phyloP scores from a whole-genome alignment of 2,329 filamentous ascomycete genomes.

The Monilinia aucupariae region DNA sequence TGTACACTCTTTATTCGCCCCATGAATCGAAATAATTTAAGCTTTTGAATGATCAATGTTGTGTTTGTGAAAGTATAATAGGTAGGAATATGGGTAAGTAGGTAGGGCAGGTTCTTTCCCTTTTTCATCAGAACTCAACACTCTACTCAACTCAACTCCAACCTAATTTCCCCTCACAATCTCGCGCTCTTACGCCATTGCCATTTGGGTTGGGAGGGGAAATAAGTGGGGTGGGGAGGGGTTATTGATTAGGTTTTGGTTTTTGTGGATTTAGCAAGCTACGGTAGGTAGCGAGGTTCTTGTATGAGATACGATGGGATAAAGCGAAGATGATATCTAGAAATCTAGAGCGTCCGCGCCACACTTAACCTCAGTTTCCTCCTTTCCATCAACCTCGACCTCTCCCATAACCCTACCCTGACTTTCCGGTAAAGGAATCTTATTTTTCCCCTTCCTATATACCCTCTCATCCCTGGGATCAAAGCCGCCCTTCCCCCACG shows the following conservation, averaged over 20 bases:
- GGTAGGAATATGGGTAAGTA: too few species aligned
- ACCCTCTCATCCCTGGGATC: constrained; percentile 86
- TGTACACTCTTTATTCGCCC: not conserved
- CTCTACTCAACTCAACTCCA: too few species aligned
- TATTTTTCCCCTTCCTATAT: constrained; percentile 69
- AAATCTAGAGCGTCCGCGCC: not conserved
- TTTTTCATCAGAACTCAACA: too few species aligned
- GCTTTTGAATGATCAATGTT: not conserved
- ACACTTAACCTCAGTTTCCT: not conserved
- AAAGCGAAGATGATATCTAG: not conserved
- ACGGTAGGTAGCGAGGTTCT: not conserved
- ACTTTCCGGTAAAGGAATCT: constrained; percentile 27
- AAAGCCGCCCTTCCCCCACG: constrained; percentile 91
- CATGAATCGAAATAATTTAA: not conserved
- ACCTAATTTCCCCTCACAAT: too few species aligned
- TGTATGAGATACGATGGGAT: not conserved
- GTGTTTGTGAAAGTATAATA: not conserved
- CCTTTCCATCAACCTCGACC: not conserved
- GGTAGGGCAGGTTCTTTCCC: too few species aligned
- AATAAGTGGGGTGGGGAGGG: too few species aligned
- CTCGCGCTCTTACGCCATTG: too few species aligned
- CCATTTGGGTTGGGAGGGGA: too few species aligned
- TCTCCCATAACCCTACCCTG: constrained; percentile 18
- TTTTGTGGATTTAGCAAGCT: too few species aligned
- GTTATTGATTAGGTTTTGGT: too few species aligned